Percentiles rank a stretch among this genome's conserved stretches.
phyloP scores from a whole-genome alignment of 805 yeast species.

The Saccharomycopsis capsularis region DNA sequence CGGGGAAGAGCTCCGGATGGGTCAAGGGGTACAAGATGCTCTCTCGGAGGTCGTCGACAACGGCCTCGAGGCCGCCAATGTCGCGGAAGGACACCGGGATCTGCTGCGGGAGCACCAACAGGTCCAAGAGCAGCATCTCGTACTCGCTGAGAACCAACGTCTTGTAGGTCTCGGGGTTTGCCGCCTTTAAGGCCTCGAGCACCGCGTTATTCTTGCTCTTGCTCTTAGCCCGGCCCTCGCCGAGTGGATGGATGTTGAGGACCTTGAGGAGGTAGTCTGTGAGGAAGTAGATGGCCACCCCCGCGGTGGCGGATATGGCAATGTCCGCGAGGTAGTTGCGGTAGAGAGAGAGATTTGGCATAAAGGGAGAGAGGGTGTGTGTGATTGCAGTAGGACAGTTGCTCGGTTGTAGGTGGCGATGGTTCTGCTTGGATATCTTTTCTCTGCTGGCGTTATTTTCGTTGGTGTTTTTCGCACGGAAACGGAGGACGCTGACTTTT shows the following conservation, averaged over 20 bases:
- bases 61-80: constrained; percentile 81
- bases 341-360: constrained; percentile 13
- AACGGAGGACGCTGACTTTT: too few species aligned
- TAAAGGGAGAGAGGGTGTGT: too few species aligned
- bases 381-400: too few species aligned
- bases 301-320: constrained; percentile 52
- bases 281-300: constrained; percentile 62
- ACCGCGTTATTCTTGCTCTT: constrained; percentile 54
- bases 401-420: too few species aligned
- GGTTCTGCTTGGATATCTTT: too few species aligned
- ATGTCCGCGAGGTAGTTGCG: constrained; percentile 37
- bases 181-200: constrained; percentile 47
- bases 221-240: constrained; percentile 43
- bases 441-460: too few species aligned
- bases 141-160: constrained; percentile 53
- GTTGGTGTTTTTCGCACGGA: too few species aligned
- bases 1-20: constrained; percentile 63
- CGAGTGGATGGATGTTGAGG: constrained; percentile 21
- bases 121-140: constrained; percentile 69
- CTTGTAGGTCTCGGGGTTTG: constrained; percentile 48
- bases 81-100: constrained; percentile 70
- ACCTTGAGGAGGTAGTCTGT: constrained; percentile 35
- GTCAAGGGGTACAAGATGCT: constrained; percentile 83
- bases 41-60: constrained; percentile 81
- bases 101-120: constrained; percentile 79